These are phyloP conservation scores for Neurospora sp. DNA, from an alignment of 2,329 filamentous ascomycete genomes.

Conservation along the genomic window DNA sequence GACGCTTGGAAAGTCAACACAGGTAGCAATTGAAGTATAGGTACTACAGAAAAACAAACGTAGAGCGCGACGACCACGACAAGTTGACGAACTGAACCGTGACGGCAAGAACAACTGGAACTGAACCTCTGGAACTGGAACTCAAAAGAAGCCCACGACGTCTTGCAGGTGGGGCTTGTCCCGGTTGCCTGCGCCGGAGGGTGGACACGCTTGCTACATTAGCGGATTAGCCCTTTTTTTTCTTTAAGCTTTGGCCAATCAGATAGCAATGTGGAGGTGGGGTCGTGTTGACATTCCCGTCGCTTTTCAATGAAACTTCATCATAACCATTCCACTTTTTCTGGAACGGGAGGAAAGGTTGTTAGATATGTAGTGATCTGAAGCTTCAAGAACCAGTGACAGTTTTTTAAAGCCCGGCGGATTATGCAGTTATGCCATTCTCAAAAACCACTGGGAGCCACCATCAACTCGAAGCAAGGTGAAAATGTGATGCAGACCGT, in stretches of 20 bases:
- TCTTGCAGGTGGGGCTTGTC: not conserved
- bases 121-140: not conserved
- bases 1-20: not conserved
- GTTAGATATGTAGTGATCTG: not conserved
- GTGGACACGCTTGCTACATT: not conserved
- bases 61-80: not conserved
- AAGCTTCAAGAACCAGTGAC: not conserved
- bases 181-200: not conserved
- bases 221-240: not conserved
- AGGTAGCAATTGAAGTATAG: not conserved
- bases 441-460: not conserved
- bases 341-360: not conserved
- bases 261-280: not conserved
- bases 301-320: not conserved
- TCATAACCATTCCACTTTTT: not conserved
- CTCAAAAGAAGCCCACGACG: not conserved
- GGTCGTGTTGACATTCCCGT: not conserved
- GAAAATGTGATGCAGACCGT: not conserved
- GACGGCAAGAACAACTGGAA: not conserved
- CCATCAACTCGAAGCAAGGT: not conserved
- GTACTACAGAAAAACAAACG: not conserved
- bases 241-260: not conserved
- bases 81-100: not conserved
- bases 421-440: not conserved
- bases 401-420: not conserved